phyloP scores from a whole-genome alignment of 225 moss, liverwort and hornwort genomes.

The Neckera pumila region DNA sequence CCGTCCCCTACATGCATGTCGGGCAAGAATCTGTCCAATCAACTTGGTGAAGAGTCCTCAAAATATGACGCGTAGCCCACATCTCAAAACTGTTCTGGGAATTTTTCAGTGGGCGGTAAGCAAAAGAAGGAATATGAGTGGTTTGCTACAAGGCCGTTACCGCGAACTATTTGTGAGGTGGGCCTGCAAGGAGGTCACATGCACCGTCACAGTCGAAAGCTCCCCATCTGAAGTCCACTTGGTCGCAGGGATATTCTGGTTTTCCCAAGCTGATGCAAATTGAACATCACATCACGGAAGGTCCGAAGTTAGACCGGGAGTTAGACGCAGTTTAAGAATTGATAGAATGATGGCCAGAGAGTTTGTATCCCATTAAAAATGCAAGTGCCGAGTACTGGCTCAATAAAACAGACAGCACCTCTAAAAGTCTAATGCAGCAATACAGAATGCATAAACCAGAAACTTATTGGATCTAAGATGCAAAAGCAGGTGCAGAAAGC shows the following conservation, averaged over 20 bases:
- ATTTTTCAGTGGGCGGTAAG: neutral
- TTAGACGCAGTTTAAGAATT: neutral
- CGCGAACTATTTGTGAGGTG: neutral
- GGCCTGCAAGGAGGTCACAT: neutral
- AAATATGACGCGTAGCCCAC: neutral
- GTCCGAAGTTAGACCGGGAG: neutral
- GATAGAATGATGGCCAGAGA: neutral
- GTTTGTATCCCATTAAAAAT: neutral
- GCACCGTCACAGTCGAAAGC: constrained; percentile 25
- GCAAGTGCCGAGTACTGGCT: neutral
- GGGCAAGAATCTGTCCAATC: neutral
- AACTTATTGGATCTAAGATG: neutral
- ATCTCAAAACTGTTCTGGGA: neutral
- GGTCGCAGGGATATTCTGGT: constrained; percentile 19
- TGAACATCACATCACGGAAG: neutral
- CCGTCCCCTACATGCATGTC: neutral
- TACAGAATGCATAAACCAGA: neutral
- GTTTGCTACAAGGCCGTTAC: neutral
- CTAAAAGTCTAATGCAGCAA: neutral
- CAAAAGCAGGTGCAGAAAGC: neutral
- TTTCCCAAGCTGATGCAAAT: constrained; percentile 20
- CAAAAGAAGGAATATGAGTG: neutral
- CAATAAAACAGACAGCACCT: neutral
- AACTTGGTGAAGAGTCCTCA: neutral
- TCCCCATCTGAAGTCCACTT: constrained; percentile 14